These are phyloP conservation scores for Elongisporangium prolatum DNA, from an alignment of 352 stramenopile genomes.

Conservation along the genomic window DNA sequence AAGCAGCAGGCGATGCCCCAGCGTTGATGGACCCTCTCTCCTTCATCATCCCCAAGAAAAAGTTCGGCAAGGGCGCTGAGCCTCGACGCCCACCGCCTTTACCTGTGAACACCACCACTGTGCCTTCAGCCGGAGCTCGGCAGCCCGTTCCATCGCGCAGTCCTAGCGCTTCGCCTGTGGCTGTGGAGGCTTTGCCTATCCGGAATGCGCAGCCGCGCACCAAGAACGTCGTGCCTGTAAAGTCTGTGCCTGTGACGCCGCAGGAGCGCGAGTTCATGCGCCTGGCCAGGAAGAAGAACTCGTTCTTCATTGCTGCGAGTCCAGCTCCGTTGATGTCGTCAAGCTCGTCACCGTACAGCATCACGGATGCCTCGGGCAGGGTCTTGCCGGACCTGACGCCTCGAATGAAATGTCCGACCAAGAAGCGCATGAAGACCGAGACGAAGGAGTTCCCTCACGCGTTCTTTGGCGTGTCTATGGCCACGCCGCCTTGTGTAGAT, in stretches of 20 bases:
- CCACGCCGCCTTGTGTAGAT: constrained; percentile 1
- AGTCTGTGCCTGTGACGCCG: constrained; percentile 13
- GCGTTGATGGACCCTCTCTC: constrained; percentile 19
- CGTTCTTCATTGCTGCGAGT: constrained; percentile 26
- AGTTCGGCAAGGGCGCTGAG: constrained; percentile 5
- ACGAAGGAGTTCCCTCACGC: constrained; percentile 9
- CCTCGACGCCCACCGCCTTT: not conserved
- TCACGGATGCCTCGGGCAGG: constrained; percentile 7
- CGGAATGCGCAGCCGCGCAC: constrained; percentile 6
- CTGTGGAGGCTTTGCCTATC: not conserved
- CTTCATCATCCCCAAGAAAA: constrained; percentile 45
- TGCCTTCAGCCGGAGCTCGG: not conserved
- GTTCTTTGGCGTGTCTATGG: constrained; percentile 23
- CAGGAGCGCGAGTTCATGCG: constrained; percentile 47
- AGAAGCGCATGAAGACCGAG: constrained; percentile 17
- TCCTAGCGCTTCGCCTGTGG: not conserved
- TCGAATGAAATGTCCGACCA: constrained; percentile 14
- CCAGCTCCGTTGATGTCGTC: not conserved
- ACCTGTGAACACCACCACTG: not conserved
- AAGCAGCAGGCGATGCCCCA: constrained; percentile 4
- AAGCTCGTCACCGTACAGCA: constrained; percentile 6
- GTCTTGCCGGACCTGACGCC: constrained; percentile 9
- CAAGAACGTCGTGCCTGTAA: constrained; percentile 46
- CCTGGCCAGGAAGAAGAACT: constrained; percentile 51
- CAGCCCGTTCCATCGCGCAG: not conserved